Evolutionary conservation across 208 protist species (phyloP), one percentile per base, ranked within the genome.

Genomic region (Leishmania mexicana): DNA sequence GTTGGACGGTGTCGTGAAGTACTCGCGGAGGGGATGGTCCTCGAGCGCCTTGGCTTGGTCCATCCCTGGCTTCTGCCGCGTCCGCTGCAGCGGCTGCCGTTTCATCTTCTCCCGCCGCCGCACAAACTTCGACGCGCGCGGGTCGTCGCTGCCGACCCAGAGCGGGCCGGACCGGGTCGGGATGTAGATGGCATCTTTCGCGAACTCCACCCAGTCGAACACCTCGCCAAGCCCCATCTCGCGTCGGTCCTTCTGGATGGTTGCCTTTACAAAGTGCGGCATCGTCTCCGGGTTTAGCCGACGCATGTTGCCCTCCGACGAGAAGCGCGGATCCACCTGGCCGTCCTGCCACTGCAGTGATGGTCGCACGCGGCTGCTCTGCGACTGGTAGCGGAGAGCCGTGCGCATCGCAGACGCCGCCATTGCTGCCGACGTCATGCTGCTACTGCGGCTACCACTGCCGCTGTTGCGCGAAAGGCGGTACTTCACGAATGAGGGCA

Each of bases 121-220:
- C 75, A 96, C 85, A 57, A 95, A 94, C 81, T 93, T 95, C 57
- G 88, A 79, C 19, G 89, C 91, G 7, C 95, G 92, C 5, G 95
- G 95, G 76, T 97, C 95, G 76, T 97, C 95, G 73, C 85, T 90
- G 79, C 95, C 95, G 40, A 96, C 93, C 95, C 95, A 97, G 54
- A 97, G 81, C 42, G 93, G 89, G 19, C 95, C 95, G 3, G 91
- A 94, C 17, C 92, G 86, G 4, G 93, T 96, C 1, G 95, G 95
- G 71, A 97, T 96, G 73, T 93, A 96, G 17, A 97, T 87, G 31
- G 95, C 95, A 35, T 96, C 95, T 83, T 96, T 93, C 7, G 93
- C 92, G 87, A 97, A 97, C 77, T 97, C 95, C n/a, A 84, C 78
- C 95, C 95, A 97, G 83, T 96, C 92, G 75, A 90, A 88, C 3